These are phyloP conservation scores for Saccharomycopsis sp. DNA, from an alignment of 805 yeast genomes.

Conservation along the genomic window DNA sequence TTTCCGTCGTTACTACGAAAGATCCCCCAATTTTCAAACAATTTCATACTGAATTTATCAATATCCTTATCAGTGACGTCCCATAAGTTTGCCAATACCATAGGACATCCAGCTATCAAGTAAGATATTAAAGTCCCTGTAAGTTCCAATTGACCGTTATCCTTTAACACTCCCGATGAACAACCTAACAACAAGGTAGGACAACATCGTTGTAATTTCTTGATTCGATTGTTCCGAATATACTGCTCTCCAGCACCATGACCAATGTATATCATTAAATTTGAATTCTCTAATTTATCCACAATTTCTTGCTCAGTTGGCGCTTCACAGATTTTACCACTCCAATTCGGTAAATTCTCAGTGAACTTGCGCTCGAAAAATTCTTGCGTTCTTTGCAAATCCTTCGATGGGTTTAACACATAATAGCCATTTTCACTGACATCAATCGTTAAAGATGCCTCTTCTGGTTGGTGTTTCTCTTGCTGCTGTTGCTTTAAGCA, in stretches of 20 bases:
- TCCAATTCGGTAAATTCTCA: conserved; percentile 34
- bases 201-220: conserved; percentile 35
- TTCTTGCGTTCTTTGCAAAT: conserved; percentile 59
- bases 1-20: conserved; percentile 25
- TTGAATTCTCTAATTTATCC: conserved; percentile 34
- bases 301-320: conserved; percentile 55
- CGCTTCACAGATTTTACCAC: conserved; percentile 43
- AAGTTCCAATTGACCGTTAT: conserved; percentile 57
- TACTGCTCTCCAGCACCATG: conserved; percentile 97
- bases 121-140: conserved; percentile 73
- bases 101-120: conserved; percentile 73
- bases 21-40: conserved; percentile 65
- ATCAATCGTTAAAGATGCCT: neutral
- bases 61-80: conserved; percentile 96
- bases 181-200: conserved; percentile 71
- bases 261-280: conserved; percentile 73
- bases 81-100: conserved; percentile 86
- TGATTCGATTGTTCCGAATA: conserved; percentile 48
- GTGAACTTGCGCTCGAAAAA: conserved; percentile 42
- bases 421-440: conserved; percentile 40
- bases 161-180: conserved; percentile 67
- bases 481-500: conserved; percentile 26
- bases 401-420: conserved; percentile 78
- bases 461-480: conserved; percentile 5
- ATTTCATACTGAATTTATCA: conserved; percentile 60